These are phyloP conservation scores for Termitomyces sp. DNA, from an alignment of 768 basidiomycete genomes.

Conservation along the genomic window DNA sequence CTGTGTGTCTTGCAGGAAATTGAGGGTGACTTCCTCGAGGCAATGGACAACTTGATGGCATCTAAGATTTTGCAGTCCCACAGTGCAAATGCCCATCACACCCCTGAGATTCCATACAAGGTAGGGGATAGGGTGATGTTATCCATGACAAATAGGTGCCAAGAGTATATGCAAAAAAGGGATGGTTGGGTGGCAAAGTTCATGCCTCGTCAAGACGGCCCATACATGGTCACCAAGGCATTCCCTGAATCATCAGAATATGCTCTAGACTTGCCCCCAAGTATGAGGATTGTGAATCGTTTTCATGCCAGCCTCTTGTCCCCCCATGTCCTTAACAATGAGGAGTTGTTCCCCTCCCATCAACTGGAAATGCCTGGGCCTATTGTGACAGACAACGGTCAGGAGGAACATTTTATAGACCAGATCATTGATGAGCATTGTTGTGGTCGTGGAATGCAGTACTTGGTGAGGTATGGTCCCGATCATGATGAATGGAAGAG, in stretches of 20 bases:
- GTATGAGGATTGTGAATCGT: too few relatives aligned
- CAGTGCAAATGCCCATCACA: background rate
- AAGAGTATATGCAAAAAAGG: conserved; percentile 19
- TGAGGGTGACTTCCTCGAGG: background rate
- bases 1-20: too few relatives aligned
- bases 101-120: background rate
- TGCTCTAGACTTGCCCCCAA: conserved; percentile 15
- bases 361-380: too few relatives aligned
- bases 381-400: too few relatives aligned
- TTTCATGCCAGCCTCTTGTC: too few relatives aligned
- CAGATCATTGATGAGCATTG: too few relatives aligned
- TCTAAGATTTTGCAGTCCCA: background rate
- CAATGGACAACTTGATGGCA: background rate
- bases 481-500: too few relatives aligned
- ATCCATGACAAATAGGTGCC: conserved; percentile 17
- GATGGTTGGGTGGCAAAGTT: conserved; percentile 31
- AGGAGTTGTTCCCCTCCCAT: too few relatives aligned
- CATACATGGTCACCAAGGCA: conserved; percentile 17
- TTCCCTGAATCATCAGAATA: conserved; percentile 18
- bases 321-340: too few relatives aligned
- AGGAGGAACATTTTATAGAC: too few relatives aligned
- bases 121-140: conserved; percentile 25
- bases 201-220: conserved; percentile 30
- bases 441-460: too few relatives aligned
- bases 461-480: too few relatives aligned